phyloP scores from a whole-genome alignment of 768 basidiomycete genomes.

The Collybia mongolica region DNA sequence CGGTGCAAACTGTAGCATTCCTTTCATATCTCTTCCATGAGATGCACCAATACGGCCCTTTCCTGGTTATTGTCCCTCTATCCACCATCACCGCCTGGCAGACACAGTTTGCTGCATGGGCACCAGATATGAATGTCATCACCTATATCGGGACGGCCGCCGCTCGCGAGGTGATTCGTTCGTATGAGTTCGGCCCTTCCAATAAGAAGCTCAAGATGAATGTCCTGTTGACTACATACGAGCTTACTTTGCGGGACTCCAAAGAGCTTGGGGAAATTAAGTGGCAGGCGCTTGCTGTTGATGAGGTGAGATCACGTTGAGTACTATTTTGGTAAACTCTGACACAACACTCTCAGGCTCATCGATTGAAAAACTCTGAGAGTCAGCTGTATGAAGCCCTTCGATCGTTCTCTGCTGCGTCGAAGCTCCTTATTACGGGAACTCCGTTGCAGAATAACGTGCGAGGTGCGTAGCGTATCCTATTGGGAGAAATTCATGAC shows the following conservation, averaged over 20 bases:
- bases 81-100: constrained; percentile 99
- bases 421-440: constrained; percentile 95
- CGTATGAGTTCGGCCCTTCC: constrained; percentile 88
- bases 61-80: constrained; percentile 95
- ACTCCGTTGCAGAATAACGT: constrained; percentile 99
- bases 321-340: constrained; percentile 4
- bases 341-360: constrained; percentile 57
- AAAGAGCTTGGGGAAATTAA: constrained; percentile 90
- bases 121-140: constrained; percentile 95
- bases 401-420: constrained; percentile 82
- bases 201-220: constrained; percentile 95
- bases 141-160: constrained; percentile 91
- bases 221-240: constrained; percentile 95
- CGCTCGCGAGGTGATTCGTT: constrained; percentile 88
- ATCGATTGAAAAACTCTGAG: constrained; percentile 97
- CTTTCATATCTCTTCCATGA: constrained; percentile 94
- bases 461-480: constrained; percentile 61
- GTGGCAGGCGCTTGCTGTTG: constrained; percentile 96
- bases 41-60: constrained; percentile 91
- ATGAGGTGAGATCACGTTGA: constrained; percentile 63
- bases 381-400: constrained; percentile 96
- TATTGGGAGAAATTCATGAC: constrained; percentile 9
- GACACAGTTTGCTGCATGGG: constrained; percentile 90
- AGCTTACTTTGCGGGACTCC: constrained; percentile 87
- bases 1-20: constrained; percentile 94